Percentiles rank a stretch among this genome's conserved stretches.
phyloP scores from a whole-genome alignment of 1,284 basidiomycete genomes.

The Ustilago curta region DNA sequence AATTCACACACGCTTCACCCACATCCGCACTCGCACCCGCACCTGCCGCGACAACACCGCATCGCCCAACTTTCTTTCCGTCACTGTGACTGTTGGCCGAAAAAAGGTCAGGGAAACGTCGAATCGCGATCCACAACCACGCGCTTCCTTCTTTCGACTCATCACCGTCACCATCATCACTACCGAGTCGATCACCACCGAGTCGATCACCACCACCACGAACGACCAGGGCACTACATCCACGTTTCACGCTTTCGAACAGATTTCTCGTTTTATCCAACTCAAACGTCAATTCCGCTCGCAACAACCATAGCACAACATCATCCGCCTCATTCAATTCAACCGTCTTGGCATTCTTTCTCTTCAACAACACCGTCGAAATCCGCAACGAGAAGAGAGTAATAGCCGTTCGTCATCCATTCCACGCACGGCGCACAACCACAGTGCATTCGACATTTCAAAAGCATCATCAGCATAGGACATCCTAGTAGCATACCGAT shows the following conservation, averaged over 20 bases:
- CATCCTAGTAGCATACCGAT: neutral
- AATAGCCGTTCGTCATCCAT: neutral
- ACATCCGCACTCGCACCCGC: neutral
- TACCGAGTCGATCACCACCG: too few relatives aligned
- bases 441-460: slow-evolving; percentile 1
- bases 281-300: neutral
- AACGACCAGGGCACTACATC: neutral
- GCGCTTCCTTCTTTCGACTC: neutral
- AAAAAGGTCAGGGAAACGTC: neutral
- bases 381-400: neutral
- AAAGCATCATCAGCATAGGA: slow-evolving; percentile 8
- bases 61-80: neutral
- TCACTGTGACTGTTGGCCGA: too few relatives aligned
- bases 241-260: neutral
- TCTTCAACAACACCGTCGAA: neutral
- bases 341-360: neutral
- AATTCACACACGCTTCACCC: slow-evolving; percentile 1
- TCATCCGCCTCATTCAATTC: neutral
- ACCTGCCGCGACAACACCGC: neutral
- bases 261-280: neutral
- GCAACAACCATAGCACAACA: neutral
- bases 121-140: slow-evolving; percentile 3
- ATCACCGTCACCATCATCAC: neutral
- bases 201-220: neutral
- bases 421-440: neutral